Conservation (phyloP, 495 filamentous ascomycete genomes). For the Podospora anserina region DNA sequence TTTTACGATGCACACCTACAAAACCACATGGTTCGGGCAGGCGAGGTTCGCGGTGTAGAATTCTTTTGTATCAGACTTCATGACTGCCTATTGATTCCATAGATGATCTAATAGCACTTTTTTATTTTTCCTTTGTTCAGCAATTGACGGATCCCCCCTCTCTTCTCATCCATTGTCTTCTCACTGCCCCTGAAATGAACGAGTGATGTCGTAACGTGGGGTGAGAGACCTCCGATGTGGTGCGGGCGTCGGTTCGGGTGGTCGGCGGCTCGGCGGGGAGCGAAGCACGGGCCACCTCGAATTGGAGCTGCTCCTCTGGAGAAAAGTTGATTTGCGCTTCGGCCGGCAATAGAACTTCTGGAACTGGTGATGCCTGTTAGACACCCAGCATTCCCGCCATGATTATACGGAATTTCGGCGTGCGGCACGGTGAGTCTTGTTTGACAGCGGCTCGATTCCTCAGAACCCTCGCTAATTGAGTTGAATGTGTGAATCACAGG, state of each 20-base stretch:
- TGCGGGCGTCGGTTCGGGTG: constrained; percentile 1
- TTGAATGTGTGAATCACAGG: constrained; percentile 27
- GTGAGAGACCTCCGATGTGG: background rate
- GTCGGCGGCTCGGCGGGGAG: background rate
- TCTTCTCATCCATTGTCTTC: background rate
- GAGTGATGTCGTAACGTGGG: background rate
- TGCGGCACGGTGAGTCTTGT: constrained; percentile 44
- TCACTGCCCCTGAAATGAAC: background rate
- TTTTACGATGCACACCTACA: background rate
- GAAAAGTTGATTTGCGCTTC: constrained; percentile 31
- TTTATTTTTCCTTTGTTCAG: background rate
- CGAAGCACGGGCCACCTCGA: constrained; percentile 25
- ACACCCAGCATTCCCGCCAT: constrained; percentile 32
- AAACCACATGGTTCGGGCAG: background rate
- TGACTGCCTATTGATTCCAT: constrained; percentile 18
- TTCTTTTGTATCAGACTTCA: constrained; percentile 21
- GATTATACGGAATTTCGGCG: constrained; percentile 52
- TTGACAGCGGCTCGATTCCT: background rate
- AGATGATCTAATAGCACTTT: constrained; percentile 16
- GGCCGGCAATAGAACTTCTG: constrained; percentile 5
- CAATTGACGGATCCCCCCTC: background rate
- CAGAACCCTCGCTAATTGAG: constrained; percentile 20
- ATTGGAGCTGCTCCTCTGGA: constrained; percentile 14
- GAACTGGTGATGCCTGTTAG: constrained; percentile 15
- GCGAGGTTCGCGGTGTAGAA: constrained; percentile 18